Evolutionary conservation across 2,329 filamentous ascomycete species (phyloP).

Genomic region (Onygenales sp.): DNA sequence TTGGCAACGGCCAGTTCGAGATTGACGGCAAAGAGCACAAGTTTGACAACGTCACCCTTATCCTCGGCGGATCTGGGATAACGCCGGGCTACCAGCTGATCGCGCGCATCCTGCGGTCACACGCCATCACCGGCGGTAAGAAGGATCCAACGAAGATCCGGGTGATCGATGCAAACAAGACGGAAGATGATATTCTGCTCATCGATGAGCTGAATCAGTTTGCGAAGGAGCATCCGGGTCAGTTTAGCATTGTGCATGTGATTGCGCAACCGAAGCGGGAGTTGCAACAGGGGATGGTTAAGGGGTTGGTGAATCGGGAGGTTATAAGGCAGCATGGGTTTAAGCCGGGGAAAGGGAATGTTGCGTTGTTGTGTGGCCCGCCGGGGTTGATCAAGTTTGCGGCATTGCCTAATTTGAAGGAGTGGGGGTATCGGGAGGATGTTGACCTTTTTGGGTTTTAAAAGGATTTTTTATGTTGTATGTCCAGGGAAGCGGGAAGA

Average conservation of each 20-base stretch:
- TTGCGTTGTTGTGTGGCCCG: conserved; percentile 42
- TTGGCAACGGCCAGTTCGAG: conserved; percentile 37
- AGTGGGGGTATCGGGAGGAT: conserved; percentile 38
- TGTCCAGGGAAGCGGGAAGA: too few species aligned
- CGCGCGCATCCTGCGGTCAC: conserved; percentile 28
- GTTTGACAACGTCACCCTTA: conserved; percentile 39
- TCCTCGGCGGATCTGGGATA: conserved; percentile 43
- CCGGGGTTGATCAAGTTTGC: conserved; percentile 43
- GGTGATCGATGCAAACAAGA: conserved; percentile 41
- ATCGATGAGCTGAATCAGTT: conserved; percentile 34
- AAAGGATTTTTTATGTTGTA: not conserved
- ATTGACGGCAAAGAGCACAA: conserved; percentile 33
- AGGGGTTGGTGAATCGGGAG: conserved; percentile 34
- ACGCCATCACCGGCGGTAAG: conserved; percentile 7
- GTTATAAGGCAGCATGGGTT: conserved; percentile 35
- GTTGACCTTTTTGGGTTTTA: conserved; percentile 38
- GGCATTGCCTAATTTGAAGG: conserved; percentile 37
- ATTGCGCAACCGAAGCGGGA: conserved; percentile 31
- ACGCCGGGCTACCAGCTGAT: conserved; percentile 45
- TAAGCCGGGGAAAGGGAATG: conserved; percentile 30
- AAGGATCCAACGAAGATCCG: conserved; percentile 30
- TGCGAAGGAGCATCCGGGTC: conserved; percentile 25
- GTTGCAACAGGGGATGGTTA: conserved; percentile 35
- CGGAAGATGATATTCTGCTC: conserved; percentile 39
- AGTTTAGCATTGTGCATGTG: conserved; percentile 39